Evolutionary conservation across 306 rosid species (phyloP).

Genomic region (Cicer yamashitae): DNA sequence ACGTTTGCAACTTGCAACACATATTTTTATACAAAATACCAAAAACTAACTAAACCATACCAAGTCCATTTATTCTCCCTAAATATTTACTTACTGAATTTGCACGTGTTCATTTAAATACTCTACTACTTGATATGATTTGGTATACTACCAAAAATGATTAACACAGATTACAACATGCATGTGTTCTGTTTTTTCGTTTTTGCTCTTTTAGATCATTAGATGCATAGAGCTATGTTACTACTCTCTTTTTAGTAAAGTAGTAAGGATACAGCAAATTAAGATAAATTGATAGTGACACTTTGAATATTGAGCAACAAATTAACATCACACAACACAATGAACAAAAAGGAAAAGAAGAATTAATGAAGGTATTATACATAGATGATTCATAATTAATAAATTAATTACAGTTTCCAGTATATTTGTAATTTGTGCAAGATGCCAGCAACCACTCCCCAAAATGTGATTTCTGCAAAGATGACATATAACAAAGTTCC

Average conservation of each 20-base stretch:
- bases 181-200: not conserved
- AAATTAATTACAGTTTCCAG: slow-evolving; percentile 61
- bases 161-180: not conserved
- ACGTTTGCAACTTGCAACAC: too few species aligned
- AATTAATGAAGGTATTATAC: not conserved
- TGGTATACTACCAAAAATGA: too few species aligned
- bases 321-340: too few species aligned
- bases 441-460: slow-evolving; percentile 76
- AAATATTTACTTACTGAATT: not conserved
- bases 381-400: slow-evolving; percentile 6
- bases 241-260: too few species aligned
- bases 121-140: too few species aligned
- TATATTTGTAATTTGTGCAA: slow-evolving; percentile 78
- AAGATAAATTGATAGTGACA: too few species aligned
- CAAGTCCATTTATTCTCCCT: not conserved
- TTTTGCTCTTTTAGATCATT: slow-evolving; percentile 22
- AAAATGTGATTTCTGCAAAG: slow-evolving; percentile 75
- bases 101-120: too few species aligned
- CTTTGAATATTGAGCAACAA: too few species aligned
- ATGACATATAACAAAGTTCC: slow-evolving; percentile 80
- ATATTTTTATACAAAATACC: too few species aligned
- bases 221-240: not conserved
- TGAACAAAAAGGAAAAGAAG: too few species aligned
- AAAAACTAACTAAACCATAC: not conserved
- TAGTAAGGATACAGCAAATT: too few species aligned